Conservation (phyloP, 148 eudicot genomes). For the Rhododendron kiyosumense region DNA sequence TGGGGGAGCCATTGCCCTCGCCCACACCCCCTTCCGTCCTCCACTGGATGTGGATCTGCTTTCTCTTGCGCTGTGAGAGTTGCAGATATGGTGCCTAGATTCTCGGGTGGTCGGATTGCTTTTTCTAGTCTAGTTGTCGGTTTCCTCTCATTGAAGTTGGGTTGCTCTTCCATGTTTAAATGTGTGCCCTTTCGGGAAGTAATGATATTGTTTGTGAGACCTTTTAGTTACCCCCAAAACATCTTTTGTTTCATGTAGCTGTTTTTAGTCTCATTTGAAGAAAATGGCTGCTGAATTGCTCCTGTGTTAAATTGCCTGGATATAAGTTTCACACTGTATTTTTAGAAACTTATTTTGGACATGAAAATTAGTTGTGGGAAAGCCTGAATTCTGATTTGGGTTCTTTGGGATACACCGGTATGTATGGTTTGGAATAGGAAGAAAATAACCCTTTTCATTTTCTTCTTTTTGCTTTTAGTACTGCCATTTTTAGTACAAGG, state of each 20-base stretch:
- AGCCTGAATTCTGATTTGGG: background rate
- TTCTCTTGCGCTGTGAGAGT: background rate
- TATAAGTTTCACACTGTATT: background rate
- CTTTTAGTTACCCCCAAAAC: background rate
- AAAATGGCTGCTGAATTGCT: slow-evolving; percentile 1
- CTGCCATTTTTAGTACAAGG: background rate
- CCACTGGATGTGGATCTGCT: background rate
- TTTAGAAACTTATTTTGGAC: background rate
- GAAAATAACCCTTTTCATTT: too few relatives aligned
- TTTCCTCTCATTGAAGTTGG: background rate
- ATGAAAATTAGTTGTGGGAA: background rate
- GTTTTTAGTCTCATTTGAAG: background rate
- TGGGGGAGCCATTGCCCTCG: background rate
- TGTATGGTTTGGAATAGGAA: background rate
- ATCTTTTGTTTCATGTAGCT: background rate
- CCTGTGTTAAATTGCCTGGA: background rate
- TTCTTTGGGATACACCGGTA: background rate
- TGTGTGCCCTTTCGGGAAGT: background rate
- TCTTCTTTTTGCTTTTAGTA: background rate
- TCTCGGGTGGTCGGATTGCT: background rate
- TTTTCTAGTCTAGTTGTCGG: background rate
- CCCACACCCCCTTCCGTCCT: background rate
- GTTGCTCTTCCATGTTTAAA: background rate
- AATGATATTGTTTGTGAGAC: background rate
- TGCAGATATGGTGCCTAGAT: background rate